Conservation (phyloP, 176 grass and related monocot genomes). For the Oryza australiensis region DNA sequence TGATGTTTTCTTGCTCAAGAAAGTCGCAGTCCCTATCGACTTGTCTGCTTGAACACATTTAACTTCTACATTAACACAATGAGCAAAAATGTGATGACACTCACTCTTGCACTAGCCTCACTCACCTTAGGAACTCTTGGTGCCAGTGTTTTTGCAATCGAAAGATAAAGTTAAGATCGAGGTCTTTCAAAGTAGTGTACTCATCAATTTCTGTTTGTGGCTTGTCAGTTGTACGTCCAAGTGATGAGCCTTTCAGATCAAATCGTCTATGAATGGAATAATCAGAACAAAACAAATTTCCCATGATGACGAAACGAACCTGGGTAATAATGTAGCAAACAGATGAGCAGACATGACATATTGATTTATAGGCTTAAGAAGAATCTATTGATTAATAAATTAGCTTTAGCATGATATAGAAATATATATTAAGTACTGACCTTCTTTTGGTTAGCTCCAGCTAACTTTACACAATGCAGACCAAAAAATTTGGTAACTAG, state of each 20-base stretch:
- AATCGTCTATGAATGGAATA: conserved; percentile 83
- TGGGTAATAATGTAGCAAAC: conserved; percentile 36
- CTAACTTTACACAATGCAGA: conserved; percentile 93
- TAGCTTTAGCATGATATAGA: conserved; percentile 12
- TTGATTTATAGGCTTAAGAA: not conserved
- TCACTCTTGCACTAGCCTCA: not conserved
- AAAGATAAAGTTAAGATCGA: conserved; percentile 98
- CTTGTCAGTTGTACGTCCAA: conserved; percentile 88
- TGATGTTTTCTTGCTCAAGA: conserved; percentile 97
- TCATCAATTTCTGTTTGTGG: conserved; percentile 86
- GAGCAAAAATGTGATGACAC: not conserved
- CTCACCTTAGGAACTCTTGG: conserved; percentile 86
- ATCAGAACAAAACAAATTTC: conserved; percentile 87
- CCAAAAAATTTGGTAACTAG: conserved; percentile 97
- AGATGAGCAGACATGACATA: conserved; percentile 25
- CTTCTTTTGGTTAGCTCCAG: conserved; percentile 89
- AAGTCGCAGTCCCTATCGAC: conserved; percentile 94
- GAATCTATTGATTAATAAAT: conserved; percentile 1
- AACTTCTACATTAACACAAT: conserved; percentile 13
- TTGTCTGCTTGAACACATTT: conserved; percentile 61
- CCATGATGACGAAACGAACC: conserved; percentile 99
- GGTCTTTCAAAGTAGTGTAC: conserved; percentile 93
- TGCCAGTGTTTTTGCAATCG: conserved; percentile 72
- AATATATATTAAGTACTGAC: conserved; percentile 44
- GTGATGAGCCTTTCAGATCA: conserved; percentile 90